Evolutionary conservation across 2,329 filamentous ascomycete species (phyloP), one percentile per base, ranked within the genome.

Genomic region (Talaromyces sp.): DNA sequence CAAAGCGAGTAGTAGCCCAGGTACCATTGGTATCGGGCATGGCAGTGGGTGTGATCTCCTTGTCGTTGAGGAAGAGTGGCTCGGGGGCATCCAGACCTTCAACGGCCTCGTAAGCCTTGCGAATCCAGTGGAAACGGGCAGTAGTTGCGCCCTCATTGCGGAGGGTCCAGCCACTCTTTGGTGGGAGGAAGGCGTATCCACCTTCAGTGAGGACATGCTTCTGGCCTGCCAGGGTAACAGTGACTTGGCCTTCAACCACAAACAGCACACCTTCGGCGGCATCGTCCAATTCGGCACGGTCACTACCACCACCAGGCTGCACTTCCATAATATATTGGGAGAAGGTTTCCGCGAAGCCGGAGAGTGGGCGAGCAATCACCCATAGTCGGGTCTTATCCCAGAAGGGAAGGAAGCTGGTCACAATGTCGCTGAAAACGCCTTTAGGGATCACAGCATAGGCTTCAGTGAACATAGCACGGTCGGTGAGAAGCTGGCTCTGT

Each of bases 271-370:
- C 62, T 19, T 64, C 49, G 11, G 62, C 62, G 7, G 20, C 40
- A 14, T 58, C 51, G 37, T 64, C 62, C 0, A 61, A 45, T 36
- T 64, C 62, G 16, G 58, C 60, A 8, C 60, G 59, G 13, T 62
- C 58, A 37, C 62, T 64, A 6, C 62, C 62, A 30, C 62, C 62
- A 0, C 62, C 62, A 1, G 62, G 52, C 33, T 60, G 55, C 17
- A 64, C 62, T 50, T 64, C 62, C 62, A 64, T 64, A 24, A 64
- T 64, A 42, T 64, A 64, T 54, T 64, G 62, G n/a, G 62, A 64
- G 41, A 64, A 64, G 20, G 62, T 64, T 40, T 64, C 62, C 47
- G 62, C 62, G 32, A 64, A 64, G 37, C 62, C 62, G 17, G 62
- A 63, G 8, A 64, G 46, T 4, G 62, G 62, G 7, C 62, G 62